Evolutionary conservation across 2,329 filamentous ascomycete species (phyloP).

Genomic region (Biscogniauxia sp.): DNA sequence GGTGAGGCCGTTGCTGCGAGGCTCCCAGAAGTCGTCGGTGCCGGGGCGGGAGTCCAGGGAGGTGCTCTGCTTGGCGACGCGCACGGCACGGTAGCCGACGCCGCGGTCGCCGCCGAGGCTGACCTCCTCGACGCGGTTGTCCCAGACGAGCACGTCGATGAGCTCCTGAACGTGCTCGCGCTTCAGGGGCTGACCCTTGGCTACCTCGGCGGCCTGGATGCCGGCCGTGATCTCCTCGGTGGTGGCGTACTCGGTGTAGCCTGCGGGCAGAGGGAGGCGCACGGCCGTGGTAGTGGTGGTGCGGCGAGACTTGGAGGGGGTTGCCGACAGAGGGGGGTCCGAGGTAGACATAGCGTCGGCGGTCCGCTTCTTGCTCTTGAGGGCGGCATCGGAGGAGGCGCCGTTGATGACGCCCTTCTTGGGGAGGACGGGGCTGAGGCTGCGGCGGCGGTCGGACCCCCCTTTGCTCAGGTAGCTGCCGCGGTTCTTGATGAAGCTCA

Average conservation of each 20-base stretch:
- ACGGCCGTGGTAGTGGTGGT: constrained; percentile 16
- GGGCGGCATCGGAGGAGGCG: constrained; percentile 36
- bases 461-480: constrained; percentile 37
- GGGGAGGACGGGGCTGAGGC: constrained; percentile 44
- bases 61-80: constrained; percentile 43
- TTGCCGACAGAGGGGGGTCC: constrained; percentile 29
- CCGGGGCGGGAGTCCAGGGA: constrained; percentile 24
- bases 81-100: constrained; percentile 52
- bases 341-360: constrained; percentile 45
- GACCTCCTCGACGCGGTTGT: constrained; percentile 74
- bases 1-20: constrained; percentile 69
- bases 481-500: constrained; percentile 32
- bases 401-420: constrained; percentile 57
- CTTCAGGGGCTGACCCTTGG: constrained; percentile 67
- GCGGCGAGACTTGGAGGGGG: constrained; percentile 30
- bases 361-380: constrained; percentile 49
- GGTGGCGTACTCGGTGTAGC: constrained; percentile 78
- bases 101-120: constrained; percentile 41
- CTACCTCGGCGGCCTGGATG: constrained; percentile 66
- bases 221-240: constrained; percentile 72
- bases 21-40: constrained; percentile 35
- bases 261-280: constrained; percentile 56
- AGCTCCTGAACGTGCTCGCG: constrained; percentile 81
- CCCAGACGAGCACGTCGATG: constrained; percentile 83
- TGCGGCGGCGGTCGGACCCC: constrained; percentile 23